phyloP scores from a whole-genome alignment of 495 filamentous ascomycete genomes.

The Xylaria bambusicola region DNA sequence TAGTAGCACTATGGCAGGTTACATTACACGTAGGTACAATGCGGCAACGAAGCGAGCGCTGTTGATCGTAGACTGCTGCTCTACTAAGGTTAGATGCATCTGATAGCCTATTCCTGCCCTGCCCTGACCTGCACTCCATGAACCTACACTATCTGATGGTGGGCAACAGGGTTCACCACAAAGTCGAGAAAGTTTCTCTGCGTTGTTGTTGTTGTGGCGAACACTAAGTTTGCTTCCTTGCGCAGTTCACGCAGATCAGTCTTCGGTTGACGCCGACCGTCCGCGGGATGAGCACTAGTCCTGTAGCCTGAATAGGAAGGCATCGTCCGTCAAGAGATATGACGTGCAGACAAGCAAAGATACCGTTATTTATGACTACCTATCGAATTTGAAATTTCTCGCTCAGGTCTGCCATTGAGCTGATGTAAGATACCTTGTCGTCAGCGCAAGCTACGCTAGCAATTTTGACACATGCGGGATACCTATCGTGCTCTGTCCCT shows the following conservation, averaged over 20 bases:
- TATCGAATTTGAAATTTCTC: slow-evolving; percentile 6
- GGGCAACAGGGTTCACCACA: no score
- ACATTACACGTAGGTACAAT: no score
- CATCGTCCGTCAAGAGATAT: slow-evolving; percentile 2
- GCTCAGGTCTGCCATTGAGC: neutral
- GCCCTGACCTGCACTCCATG: no score
- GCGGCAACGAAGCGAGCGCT: no score
- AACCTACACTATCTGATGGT: no score
- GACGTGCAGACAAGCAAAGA: slow-evolving; percentile 11
- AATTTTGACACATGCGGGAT: neutral
- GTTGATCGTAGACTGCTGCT: no score
- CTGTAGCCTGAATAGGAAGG: slow-evolving; percentile 13
- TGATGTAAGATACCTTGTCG: neutral
- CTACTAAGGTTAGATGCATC: no score
- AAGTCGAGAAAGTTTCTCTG: neutral
- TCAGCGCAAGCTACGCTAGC: neutral
- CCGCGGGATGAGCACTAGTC: slow-evolving; percentile 8
- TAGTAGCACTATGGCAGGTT: no score
- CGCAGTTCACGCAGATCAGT: neutral
- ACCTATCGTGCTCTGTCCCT: neutral
- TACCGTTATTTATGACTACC: neutral
- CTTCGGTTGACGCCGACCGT: neutral
- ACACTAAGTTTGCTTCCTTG: neutral
- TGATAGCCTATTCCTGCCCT: no score
- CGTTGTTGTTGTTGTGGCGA: neutral